A percentile compares a stretch with the other conserved stretches of the same genome.
Conservation (phyloP, 768 basidiomycete genomes). For the Amanita phalloides region DNA sequence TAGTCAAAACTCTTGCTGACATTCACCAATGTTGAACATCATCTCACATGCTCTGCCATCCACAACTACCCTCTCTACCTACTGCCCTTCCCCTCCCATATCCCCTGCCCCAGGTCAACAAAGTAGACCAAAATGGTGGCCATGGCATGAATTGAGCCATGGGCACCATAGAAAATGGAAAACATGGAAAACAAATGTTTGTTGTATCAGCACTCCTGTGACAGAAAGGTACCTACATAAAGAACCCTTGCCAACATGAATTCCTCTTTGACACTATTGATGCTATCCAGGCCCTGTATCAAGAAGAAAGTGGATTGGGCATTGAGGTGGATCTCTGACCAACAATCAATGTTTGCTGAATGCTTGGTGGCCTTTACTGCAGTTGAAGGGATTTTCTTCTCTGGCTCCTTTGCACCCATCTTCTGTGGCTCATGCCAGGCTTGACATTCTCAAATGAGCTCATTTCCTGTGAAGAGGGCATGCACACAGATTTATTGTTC, state of each 20-base stretch:
- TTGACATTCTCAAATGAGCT: constrained; percentile 96
- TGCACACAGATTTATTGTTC: constrained; percentile 96
- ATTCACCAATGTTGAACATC: too few species aligned
- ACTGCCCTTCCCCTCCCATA: too few species aligned
- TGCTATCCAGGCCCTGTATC: constrained; percentile 74
- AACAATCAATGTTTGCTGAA: constrained; percentile 75
- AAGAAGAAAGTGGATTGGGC: constrained; percentile 95
- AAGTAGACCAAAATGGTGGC: too few species aligned
- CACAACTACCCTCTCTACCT: too few species aligned
- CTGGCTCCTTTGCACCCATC: constrained; percentile 88
- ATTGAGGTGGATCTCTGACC: constrained; percentile 81
- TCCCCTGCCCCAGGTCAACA: too few species aligned
- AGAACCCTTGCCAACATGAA: constrained; percentile 64
- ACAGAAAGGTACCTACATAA: constrained; percentile 73
- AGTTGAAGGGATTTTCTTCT: constrained; percentile 97
- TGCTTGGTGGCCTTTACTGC: constrained; percentile 94
- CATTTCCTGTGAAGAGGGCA: constrained; percentile 93
- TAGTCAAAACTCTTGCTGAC: too few species aligned
- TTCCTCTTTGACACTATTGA: constrained; percentile 90
- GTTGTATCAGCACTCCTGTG: too few species aligned
- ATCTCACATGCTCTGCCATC: too few species aligned
- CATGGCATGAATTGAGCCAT: too few species aligned
- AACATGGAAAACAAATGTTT: too few species aligned
- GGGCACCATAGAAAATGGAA: too few species aligned
- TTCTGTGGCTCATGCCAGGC: constrained; percentile 98